Percentiles rank a stretch among this genome's conserved stretches.
Conservation (phyloP, 2,329 filamentous ascomycete species). For the Dothideomycetes sp. region DNA sequence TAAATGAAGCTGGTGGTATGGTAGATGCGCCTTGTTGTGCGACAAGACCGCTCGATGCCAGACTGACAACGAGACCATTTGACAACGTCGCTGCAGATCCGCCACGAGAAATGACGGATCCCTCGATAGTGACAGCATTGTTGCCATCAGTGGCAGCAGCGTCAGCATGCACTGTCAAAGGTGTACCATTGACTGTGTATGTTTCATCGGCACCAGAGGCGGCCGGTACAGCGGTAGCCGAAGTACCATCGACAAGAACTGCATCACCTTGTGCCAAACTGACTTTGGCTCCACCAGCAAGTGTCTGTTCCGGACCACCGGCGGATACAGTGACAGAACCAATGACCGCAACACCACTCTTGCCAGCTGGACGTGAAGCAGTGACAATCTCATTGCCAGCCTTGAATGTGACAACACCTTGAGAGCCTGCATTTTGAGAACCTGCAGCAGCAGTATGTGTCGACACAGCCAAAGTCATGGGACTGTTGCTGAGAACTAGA, state of each 20-base stretch:
- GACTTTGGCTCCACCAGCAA: conserved; percentile 16
- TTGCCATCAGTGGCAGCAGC: neutral
- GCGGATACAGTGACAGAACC: conserved; percentile 15
- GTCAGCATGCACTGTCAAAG: conserved; percentile 14
- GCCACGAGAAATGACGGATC: conserved; percentile 14
- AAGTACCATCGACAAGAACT: conserved; percentile 7
- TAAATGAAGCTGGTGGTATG: neutral
- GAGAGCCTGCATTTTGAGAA: neutral
- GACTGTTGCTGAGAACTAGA: neutral
- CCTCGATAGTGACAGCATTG: conserved; percentile 14
- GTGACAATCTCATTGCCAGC: conserved; percentile 16
- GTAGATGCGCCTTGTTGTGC: conserved; percentile 5
- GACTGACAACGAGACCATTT: conserved; percentile 16
- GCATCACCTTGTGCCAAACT: conserved; percentile 15
- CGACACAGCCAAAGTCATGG: neutral
- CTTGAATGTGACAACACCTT: conserved; percentile 13
- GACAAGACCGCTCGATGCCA: conserved; percentile 1
- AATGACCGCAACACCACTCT: conserved; percentile 12
- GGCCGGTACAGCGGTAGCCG: neutral
- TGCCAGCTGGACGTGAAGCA: conserved; percentile 10
- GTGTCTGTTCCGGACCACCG: conserved; percentile 16
- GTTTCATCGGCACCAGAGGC: conserved; percentile 11
- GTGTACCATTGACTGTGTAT: conserved; percentile 15
- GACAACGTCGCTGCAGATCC: conserved; percentile 16
- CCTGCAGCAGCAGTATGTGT: neutral